Percentiles rank a stretch among this genome's conserved stretches.
Evolutionary conservation across 805 yeast genomes (phyloP).

Genomic region (Saturnispora halmiae): DNA sequence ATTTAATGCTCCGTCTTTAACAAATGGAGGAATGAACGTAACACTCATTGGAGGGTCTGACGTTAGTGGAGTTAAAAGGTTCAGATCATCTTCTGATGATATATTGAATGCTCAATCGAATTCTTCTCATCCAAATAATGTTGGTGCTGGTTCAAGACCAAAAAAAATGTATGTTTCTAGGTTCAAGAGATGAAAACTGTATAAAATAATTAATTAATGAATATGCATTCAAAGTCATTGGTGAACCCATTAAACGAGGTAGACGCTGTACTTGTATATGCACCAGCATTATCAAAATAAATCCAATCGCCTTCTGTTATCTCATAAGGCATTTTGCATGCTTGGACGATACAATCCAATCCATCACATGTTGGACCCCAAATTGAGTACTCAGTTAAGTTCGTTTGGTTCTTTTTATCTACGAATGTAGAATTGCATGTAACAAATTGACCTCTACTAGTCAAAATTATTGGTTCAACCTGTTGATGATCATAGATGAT

Average conservation of each 20-base stretch:
- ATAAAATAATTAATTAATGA: slow-evolving; percentile 41
- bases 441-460: slow-evolving; percentile 28
- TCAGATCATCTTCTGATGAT: slow-evolving; percentile 8
- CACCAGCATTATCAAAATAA: slow-evolving; percentile 75
- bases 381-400: slow-evolving; percentile 42
- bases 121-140: background rate
- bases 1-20: slow-evolving; percentile 11
- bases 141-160: slow-evolving; percentile 5
- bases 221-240: slow-evolving; percentile 48
- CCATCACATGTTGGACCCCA: slow-evolving; percentile 99
- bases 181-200: slow-evolving; percentile 12
- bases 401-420: background rate
- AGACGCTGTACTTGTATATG: slow-evolving; percentile 89
- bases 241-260: slow-evolving; percentile 87
- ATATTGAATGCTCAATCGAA: background rate
- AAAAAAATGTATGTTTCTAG: slow-evolving; percentile 3
- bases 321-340: slow-evolving; percentile 44
- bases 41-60: slow-evolving; percentile 20
- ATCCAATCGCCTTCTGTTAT: slow-evolving; percentile 88
- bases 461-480: slow-evolving; percentile 61
- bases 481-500: slow-evolving; percentile 85
- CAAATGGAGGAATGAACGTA: slow-evolving; percentile 23
- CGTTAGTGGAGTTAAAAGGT: slow-evolving; percentile 19
- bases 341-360: slow-evolving; percentile 65
- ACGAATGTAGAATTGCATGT: too few relatives aligned